Percentiles rank a stretch among this genome's conserved stretches.
Evolutionary conservation across 257 asterid species (phyloP).

Genomic region (Solanum chilense): DNA sequence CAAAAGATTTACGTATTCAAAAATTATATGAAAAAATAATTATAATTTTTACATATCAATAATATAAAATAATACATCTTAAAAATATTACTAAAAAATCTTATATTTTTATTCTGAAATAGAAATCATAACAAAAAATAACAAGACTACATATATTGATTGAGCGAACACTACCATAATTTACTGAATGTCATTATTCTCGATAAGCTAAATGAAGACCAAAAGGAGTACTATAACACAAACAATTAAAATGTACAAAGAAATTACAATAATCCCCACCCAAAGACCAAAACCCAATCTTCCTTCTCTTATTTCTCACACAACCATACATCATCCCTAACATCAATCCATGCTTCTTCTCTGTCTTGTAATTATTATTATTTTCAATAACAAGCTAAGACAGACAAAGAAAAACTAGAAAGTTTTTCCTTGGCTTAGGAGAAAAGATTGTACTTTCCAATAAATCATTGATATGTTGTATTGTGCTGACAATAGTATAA

Average conservation of each 20-base stretch:
- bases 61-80: too few relatives aligned
- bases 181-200: not conserved
- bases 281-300: not conserved
- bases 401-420: not conserved
- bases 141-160: too few relatives aligned
- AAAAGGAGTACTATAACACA: not conserved
- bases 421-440: not conserved
- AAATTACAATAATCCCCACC: not conserved
- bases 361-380: not conserved
- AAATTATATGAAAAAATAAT: too few relatives aligned
- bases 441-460: not conserved
- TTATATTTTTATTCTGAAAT: too few relatives aligned
- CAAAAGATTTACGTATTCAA: too few relatives aligned
- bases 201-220: not conserved
- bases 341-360: not conserved
- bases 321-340: not conserved
- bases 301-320: not conserved
- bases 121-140: too few relatives aligned
- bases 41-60: too few relatives aligned
- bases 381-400: not conserved
- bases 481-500: too few relatives aligned
- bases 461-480: not conserved
- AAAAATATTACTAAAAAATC: accelerated
- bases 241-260: not conserved
- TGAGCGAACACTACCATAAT: not conserved